phyloP scores from a whole-genome alignment of 78 protist species.

The Bodo saltans region DNA sequence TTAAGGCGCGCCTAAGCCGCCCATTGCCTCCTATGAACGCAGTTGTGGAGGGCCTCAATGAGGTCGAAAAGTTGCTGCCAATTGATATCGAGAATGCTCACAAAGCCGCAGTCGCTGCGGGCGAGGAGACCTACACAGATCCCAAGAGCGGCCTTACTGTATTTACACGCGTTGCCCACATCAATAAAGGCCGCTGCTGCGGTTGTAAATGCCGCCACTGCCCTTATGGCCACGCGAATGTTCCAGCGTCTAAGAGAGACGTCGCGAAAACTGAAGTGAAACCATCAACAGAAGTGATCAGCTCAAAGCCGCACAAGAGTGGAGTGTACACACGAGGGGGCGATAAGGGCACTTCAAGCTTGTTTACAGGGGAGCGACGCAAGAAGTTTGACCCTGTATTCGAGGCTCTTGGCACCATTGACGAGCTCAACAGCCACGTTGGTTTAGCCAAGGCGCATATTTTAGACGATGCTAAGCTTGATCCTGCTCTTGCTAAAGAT shows the following conservation, averaged over 20 bases:
- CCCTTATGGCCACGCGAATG: constrained; percentile 44
- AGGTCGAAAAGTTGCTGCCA: not conserved
- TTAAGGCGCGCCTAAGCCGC: too few species aligned
- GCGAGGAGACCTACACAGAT: constrained; percentile 36
- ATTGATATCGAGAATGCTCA: constrained; percentile 22
- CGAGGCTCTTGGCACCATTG: constrained; percentile 72
- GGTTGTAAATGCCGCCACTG: constrained; percentile 59
- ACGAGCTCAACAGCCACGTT: constrained; percentile 51
- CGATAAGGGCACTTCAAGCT: constrained; percentile 58
- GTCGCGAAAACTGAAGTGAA: too few species aligned
- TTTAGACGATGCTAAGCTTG: too few species aligned
- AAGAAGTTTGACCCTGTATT: constrained; percentile 68
- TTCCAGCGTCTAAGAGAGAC: not conserved
- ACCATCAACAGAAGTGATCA: not conserved
- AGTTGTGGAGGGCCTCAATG: not conserved
- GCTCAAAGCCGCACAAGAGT: too few species aligned
- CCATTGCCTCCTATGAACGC: not conserved
- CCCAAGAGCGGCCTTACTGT: constrained; percentile 49
- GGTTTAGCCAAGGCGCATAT: not conserved
- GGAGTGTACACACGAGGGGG: constrained; percentile 20
- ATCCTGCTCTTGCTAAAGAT: too few species aligned
- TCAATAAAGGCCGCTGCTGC: constrained; percentile 42
- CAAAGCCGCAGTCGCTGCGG: not conserved
- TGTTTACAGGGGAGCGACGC: constrained; percentile 73
- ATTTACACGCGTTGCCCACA: constrained; percentile 36